These are phyloP conservation scores for Ogataea methylovora DNA, from an alignment of 805 yeast genomes.

Conservation along the genomic window DNA sequence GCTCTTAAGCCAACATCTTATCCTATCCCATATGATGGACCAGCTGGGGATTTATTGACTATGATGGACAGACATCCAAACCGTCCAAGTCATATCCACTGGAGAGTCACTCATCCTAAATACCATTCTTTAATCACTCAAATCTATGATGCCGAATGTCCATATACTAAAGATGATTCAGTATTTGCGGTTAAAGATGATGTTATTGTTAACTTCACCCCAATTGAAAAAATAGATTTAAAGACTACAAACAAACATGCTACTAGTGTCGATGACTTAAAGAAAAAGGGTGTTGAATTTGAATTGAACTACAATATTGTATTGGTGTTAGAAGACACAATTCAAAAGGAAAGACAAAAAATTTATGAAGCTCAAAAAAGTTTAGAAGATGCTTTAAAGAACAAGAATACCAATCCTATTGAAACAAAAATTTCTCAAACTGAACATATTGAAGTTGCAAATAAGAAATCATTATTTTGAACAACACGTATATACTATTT, in stretches of 20 bases:
- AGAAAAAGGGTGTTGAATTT: slow-evolving; percentile 10
- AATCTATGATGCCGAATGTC: slow-evolving; percentile 23
- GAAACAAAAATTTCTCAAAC: no score
- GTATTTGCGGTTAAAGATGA: slow-evolving; percentile 29
- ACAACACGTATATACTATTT: no score
- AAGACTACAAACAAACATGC: slow-evolving; percentile 5
- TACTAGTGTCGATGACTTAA: slow-evolving; percentile 8
- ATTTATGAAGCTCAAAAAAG: no score
- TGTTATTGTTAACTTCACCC: slow-evolving; percentile 18
- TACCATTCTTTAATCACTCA: slow-evolving; percentile 26
- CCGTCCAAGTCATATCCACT: slow-evolving; percentile 28
- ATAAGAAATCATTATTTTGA: no score
- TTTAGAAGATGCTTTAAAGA: no score
- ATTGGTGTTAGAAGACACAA: slow-evolving; percentile 13
- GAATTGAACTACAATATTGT: slow-evolving; percentile 15
- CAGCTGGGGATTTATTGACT: no score
- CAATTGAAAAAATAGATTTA: slow-evolving; percentile 12
- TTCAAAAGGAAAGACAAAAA: slow-evolving; percentile 11
- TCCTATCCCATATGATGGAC: no score
- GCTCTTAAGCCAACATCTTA: no score
- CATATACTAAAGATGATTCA: slow-evolving; percentile 24
- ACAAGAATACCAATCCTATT: no score
- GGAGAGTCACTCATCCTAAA: slow-evolving; percentile 18
- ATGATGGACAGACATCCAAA: slow-evolving; percentile 28
- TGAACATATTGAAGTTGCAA: no score